Conservation (phyloP, 2,329 filamentous ascomycete species). For the Shiraia bambusicola region DNA sequence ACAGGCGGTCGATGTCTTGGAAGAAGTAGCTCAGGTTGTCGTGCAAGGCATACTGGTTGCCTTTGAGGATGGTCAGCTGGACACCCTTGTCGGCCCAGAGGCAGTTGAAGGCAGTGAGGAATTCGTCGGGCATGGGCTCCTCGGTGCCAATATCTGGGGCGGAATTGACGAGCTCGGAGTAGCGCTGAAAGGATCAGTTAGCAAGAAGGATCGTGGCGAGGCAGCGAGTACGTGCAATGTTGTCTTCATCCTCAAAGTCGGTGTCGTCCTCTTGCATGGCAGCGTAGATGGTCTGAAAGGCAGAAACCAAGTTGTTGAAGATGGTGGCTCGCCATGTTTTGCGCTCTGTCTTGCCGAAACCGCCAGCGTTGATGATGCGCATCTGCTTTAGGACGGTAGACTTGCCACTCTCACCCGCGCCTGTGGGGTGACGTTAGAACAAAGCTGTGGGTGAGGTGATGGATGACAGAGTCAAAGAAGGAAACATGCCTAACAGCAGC, state of each 20-base stretch:
- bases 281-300: conserved; percentile 85
- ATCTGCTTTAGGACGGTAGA: conserved; percentile 98
- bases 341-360: conserved; percentile 86
- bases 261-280: conserved; percentile 87
- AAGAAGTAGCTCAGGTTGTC: conserved; percentile 96
- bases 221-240: conserved; percentile 62
- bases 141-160: conserved; percentile 82
- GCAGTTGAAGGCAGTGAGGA: conserved; percentile 76
- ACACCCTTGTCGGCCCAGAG: conserved; percentile 85
- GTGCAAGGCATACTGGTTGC: conserved; percentile 94
- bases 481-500: conserved; percentile 74
- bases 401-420: conserved; percentile 93
- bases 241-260: conserved; percentile 74
- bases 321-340: conserved; percentile 94
- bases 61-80: conserved; percentile 83
- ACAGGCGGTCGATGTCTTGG: conserved; percentile 62
- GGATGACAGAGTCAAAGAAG: not conserved
- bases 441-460: conserved; percentile 6
- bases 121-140: conserved; percentile 76
- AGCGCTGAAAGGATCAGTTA: conserved; percentile 57
- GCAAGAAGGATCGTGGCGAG: conserved; percentile 7
- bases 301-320: conserved; percentile 91
- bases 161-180: conserved; percentile 73
- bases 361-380: conserved; percentile 93
- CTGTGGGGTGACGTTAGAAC: conserved; percentile 53